Conservation (phyloP, 176 grass and related monocot genomes). For the Bothriochloa decipiens region DNA sequence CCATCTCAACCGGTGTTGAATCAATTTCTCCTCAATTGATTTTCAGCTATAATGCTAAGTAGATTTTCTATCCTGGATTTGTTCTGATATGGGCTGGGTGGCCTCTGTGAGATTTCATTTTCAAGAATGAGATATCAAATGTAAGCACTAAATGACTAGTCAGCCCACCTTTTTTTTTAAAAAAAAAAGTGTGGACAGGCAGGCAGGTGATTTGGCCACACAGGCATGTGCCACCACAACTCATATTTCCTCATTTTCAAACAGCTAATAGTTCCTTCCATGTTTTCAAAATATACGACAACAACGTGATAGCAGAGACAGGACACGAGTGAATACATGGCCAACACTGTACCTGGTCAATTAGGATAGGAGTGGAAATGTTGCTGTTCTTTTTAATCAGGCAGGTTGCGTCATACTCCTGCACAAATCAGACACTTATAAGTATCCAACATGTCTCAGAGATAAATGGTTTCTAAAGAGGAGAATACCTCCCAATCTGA, state of each 20-base stretch:
- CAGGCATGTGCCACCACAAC: conserved; percentile 3
- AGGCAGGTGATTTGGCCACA: background rate
- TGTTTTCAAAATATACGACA: conserved; percentile 14
- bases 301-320: background rate
- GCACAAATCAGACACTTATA: conserved; percentile 33
- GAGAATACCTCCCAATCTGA: conserved; percentile 77
- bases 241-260: background rate
- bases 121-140: background rate
- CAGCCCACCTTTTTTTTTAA: background rate
- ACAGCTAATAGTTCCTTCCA: background rate
- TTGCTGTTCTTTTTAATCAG: conserved; percentile 68
- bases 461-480: background rate
- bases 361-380: conserved; percentile 76
- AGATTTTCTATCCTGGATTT: conserved; percentile 4
- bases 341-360: conserved; percentile 79
- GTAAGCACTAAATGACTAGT: background rate
- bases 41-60: background rate
- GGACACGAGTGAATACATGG: background rate
- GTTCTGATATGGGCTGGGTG: background rate
- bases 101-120: conserved; percentile 7
- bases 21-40: no score
- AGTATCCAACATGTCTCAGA: background rate
- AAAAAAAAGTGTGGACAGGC: background rate
- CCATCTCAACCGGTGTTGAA: no score
- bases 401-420: conserved; percentile 89